Conservation (phyloP, 2,329 filamentous ascomycete genomes). For the Fusarium cicatricum region DNA sequence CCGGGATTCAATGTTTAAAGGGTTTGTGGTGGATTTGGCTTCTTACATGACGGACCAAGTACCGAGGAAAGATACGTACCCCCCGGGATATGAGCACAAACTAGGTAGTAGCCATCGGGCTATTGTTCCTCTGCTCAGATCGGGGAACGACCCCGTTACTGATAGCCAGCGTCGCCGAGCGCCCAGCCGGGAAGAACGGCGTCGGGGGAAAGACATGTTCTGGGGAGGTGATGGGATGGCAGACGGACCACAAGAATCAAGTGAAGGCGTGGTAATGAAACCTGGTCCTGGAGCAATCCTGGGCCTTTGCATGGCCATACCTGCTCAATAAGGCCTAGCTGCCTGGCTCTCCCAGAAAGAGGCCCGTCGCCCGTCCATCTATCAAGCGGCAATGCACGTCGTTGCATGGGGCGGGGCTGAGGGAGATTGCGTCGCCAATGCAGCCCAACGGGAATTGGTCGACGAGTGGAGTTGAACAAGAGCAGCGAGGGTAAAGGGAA, state of each 20-base stretch:
- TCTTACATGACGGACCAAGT: background rate
- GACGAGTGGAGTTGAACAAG: too few species aligned
- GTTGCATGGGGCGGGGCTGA: conserved; percentile 29
- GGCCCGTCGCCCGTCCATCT: conserved; percentile 16
- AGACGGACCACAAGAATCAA: too few species aligned
- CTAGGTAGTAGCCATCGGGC: too few species aligned
- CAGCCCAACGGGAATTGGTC: conserved; percentile 3
- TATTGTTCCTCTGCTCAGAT: too few species aligned
- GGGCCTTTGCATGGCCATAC: background rate
- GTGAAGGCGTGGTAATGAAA: conserved; percentile 15
- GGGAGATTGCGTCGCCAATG: conserved; percentile 25
- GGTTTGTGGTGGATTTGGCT: conserved; percentile 16
- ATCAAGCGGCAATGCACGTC: conserved; percentile 28
- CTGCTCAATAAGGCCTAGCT: conserved; percentile 14
- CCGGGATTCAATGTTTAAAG: background rate
- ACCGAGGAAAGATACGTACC: conserved; percentile 17
- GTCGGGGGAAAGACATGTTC: too few species aligned
- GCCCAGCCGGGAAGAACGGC: too few species aligned
- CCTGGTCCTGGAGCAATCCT: background rate
- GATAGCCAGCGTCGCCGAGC: too few species aligned
- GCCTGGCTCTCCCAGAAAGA: too few species aligned
- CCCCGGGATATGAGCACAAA: too few species aligned
- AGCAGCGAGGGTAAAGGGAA: too few species aligned
- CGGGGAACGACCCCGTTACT: too few species aligned
- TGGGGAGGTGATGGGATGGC: conserved; percentile 13